These are phyloP conservation scores for Sambucus nigra DNA, from an alignment of 129 eudicot species.

Conservation along the genomic window DNA sequence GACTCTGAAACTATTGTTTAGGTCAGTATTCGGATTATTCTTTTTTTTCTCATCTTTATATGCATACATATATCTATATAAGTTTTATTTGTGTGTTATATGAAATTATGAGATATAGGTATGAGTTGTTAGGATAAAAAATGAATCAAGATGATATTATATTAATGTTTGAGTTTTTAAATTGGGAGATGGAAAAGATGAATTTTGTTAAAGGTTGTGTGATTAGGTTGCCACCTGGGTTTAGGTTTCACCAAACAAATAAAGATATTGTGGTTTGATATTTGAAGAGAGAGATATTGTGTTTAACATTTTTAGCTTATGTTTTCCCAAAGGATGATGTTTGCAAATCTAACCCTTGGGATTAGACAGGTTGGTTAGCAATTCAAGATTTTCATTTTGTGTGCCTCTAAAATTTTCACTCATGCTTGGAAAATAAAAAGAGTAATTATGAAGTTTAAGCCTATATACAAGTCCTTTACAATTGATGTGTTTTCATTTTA, in stretches of 20 bases:
- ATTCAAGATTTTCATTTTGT: too few relatives aligned
- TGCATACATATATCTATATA: background rate
- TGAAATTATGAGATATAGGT: too few relatives aligned
- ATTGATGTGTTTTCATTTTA: too few relatives aligned
- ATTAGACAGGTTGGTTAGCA: conserved; percentile 83
- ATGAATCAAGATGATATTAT: background rate
- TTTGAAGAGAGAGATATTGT: conserved; percentile 53
- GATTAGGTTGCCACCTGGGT: conserved; percentile 74
- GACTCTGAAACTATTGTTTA: too few relatives aligned
- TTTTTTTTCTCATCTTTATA: background rate
- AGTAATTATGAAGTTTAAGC: too few relatives aligned
- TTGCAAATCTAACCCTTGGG: conserved; percentile 93
- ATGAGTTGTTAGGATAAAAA: background rate
- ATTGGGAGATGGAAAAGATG: conserved; percentile 23
- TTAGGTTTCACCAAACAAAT: conserved; percentile 85
- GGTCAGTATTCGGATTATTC: too few relatives aligned
- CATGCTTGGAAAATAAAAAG: too few relatives aligned
- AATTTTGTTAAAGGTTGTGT: conserved; percentile 47
- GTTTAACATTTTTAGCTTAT: conserved; percentile 56
- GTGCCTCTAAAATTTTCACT: too few relatives aligned
- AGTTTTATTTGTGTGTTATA: too few relatives aligned
- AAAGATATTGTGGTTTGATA: conserved; percentile 78
- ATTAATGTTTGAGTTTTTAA: background rate
- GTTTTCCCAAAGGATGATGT: conserved; percentile 77
- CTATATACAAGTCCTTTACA: too few relatives aligned